A percentile compares a stretch with the other conserved stretches of the same genome.
Evolutionary conservation across 768 basidiomycete genomes (phyloP).

Genomic region (Termitomyces sp.): DNA sequence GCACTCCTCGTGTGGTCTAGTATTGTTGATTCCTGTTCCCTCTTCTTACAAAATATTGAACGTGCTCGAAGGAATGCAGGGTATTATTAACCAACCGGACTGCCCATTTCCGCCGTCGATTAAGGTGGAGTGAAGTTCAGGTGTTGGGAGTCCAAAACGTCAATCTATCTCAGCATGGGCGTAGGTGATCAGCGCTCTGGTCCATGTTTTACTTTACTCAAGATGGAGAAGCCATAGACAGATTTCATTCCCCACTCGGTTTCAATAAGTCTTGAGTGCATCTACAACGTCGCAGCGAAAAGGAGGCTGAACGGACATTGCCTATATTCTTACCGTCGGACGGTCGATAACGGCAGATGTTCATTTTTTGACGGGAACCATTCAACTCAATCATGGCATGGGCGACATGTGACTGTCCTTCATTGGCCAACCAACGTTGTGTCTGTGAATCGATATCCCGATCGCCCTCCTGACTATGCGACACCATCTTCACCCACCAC

Average conservation of each 20-base stretch:
- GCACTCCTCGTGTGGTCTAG: background rate
- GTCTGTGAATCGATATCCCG: background rate
- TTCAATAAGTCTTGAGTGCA: background rate
- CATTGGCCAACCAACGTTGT: background rate
- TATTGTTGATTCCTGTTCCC: background rate
- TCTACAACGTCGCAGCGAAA: background rate
- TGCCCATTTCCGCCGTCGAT: background rate
- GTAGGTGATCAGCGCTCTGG: background rate
- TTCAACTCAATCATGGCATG: background rate
- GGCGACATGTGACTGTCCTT: background rate
- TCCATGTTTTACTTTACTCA: background rate
- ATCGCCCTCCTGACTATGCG: background rate
- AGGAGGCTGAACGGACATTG: background rate
- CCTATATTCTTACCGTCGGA: background rate
- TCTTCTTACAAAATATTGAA: background rate
- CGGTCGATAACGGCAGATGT: background rate
- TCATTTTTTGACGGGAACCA: background rate
- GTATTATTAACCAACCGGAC: background rate
- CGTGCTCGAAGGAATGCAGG: background rate
- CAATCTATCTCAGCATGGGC: background rate
- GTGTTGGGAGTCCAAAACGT: background rate
- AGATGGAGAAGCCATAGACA: background rate
- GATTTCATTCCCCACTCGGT: background rate
- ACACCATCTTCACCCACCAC: background rate
- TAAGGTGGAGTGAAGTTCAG: background rate